Evolutionary conservation across 306 rosid genomes (phyloP), one percentile per base, ranked within the genome.

Genomic region (Begonia peltatifolia): DNA sequence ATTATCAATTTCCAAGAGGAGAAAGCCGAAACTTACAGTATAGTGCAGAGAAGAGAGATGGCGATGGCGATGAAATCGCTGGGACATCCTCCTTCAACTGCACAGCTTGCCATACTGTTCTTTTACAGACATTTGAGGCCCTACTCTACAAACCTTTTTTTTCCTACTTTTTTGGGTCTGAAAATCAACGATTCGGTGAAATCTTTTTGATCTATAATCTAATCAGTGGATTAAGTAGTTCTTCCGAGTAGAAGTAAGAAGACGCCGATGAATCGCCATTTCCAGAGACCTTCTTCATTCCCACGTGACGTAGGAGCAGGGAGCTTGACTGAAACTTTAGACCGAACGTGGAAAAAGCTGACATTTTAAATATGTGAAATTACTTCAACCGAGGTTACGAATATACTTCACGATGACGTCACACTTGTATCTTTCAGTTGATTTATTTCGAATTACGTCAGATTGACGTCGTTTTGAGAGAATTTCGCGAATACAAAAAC

Each of bases 71-170:
- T 14, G 69, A 68, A 86, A 56, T 90, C 96, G 42, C 74, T 83
- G 79, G 80, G 86, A 60, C 96, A 90, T 6, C 99, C 96, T 49
- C 99, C 99, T 44, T 73, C 56, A 11, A 64, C 67, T 11, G 95
- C 94, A 68, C 94, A 90, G 44, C 58, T 55, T 3, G 64, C 66
- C 94, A 85, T 78, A 62, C 35, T 66, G 63, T 46, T 15, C 13
- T 50, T 23, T 12, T 17, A 30, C 30, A 66, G 6, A 65, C 92
- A 73, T 73, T 49, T 63, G 69, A 41, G 41, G 18, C 9, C 2
- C 4, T 20, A 20, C 23, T 20, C 23, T 2, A 20, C 23, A 2
- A 20, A 20, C 18, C 23, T 20, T 23, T 42, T 6, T 13, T 9
- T 57, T 5, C 52, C 36, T 58, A 12, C n/a, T 23, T 44, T 10